A percentile compares a stretch with the other conserved stretches of the same genome.
Conservation (phyloP, 2,329 filamentous ascomycete genomes). For the Botrytis sinoallii region DNA sequence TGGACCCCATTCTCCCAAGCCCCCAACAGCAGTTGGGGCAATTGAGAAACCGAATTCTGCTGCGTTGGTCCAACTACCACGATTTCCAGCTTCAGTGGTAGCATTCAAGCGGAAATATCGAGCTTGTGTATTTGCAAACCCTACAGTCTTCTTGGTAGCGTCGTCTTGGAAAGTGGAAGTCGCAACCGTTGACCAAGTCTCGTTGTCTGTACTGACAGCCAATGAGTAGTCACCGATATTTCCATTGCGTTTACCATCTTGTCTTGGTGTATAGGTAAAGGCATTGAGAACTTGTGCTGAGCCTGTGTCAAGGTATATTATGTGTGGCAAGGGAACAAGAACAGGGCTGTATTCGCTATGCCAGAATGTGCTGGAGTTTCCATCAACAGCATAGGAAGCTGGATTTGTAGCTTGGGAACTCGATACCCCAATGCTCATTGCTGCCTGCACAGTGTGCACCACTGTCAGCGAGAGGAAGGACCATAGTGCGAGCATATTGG, state of each 20-base stretch:
- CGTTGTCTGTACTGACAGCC: constrained; percentile 36
- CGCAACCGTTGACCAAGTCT: constrained; percentile 35
- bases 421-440: not conserved
- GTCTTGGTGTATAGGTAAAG: constrained; percentile 37
- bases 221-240: constrained; percentile 38
- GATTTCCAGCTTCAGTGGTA: constrained; percentile 25
- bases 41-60: constrained; percentile 20
- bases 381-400: constrained; percentile 36
- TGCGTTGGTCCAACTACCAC: constrained; percentile 23
- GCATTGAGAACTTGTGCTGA: constrained; percentile 34
- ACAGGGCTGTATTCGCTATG: constrained; percentile 35
- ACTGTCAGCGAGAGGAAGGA: not conserved
- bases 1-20: constrained; percentile 23
- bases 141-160: constrained; percentile 15
- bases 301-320: constrained; percentile 39
- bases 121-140: constrained; percentile 17
- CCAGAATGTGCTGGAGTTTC: constrained; percentile 37
- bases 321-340: constrained; percentile 35
- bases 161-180: constrained; percentile 29
- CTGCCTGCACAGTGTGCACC: not conserved
- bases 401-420: not conserved
- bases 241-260: constrained; percentile 38
- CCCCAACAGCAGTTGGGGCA: constrained; percentile 5
- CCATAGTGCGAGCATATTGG: not conserved
- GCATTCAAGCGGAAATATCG: constrained; percentile 24